Evolutionary conservation across 2,329 filamentous ascomycete genomes (phyloP), one percentile per base, ranked within the genome.

Genomic region (Aspergillus ruber): DNA sequence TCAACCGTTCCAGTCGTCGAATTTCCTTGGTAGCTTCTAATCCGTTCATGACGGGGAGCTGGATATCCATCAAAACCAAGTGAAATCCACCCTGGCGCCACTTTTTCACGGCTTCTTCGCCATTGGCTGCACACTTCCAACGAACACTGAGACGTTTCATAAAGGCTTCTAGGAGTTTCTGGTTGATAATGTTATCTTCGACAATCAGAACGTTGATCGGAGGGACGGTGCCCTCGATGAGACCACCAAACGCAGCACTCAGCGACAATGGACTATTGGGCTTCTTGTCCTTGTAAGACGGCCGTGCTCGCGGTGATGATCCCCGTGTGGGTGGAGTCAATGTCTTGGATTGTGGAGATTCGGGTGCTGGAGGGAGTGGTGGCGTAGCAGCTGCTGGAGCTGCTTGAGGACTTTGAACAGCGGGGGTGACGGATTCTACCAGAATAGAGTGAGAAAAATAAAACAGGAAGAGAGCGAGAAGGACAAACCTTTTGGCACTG

Each of bases 171-270:
- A 98, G 75, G 8, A 98, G 82, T 61, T 89, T 88, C 56, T 97
- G 75, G 64, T 97, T 98, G 77, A 98, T 97, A 54, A 93, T 90
- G 68, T 98, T 98, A 72, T 98, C 93, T 73, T 98, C 93, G 12
- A 98, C 93, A 51, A 98, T 95, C 39, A 98, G 77, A 6, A 97
- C 90, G 58, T 95, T 97, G 72, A 98, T 97, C 1, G 93, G 91
- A 6, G 93, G 93, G 0, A 97, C 89, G 1, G 84, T 84, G 46
- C 84, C 85, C 56, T 91, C 89, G 23, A 95, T 78, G 59, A 88
- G 77, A 25, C 81, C 83, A 3, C 83, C 75, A 21, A 50, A 85
- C 62, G 61, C 64, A 7, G 64, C 62, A 43, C 62, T 60, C n/a
- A 59, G 44, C 17, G 57, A 48, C 32, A 63, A 64, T 44, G 59